Percentiles rank a stretch among this genome's conserved stretches.
Evolutionary conservation across 2,329 filamentous ascomycete species (phyloP).

Genomic region (Taxawa tesnikishii): DNA sequence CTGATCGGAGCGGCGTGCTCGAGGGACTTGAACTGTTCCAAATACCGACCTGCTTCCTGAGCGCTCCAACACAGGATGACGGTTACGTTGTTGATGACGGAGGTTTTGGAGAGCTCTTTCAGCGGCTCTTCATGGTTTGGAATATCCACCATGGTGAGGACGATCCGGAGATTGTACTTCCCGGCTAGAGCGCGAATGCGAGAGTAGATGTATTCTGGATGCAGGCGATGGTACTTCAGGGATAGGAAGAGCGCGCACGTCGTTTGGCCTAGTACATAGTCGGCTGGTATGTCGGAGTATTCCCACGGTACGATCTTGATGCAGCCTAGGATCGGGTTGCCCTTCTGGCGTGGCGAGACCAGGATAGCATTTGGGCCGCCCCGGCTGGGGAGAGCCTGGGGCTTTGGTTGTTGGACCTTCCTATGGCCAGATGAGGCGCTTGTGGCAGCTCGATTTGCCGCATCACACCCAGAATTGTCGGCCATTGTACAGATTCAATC

Average conservation of each 20-base stretch:
- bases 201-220: slow-evolving; percentile 95
- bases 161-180: slow-evolving; percentile 73
- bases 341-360: slow-evolving; percentile 85
- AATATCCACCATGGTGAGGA: slow-evolving; percentile 90
- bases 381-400: slow-evolving; percentile 64
- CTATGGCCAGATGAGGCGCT: slow-evolving; percentile 2
- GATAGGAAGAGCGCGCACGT: slow-evolving; percentile 89
- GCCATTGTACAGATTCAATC: slow-evolving; percentile 21
- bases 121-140: slow-evolving; percentile 83
- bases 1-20: slow-evolving; percentile 73
- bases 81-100: slow-evolving; percentile 83
- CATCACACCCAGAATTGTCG: slow-evolving; percentile 35
- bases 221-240: slow-evolving; percentile 91
- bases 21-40: slow-evolving; percentile 90
- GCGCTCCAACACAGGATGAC: slow-evolving; percentile 90
- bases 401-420: slow-evolving; percentile 74
- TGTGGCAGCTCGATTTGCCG: slow-evolving; percentile 3
- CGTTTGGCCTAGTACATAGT: slow-evolving; percentile 78
- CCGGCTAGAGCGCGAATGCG: slow-evolving; percentile 75
- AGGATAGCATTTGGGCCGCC: slow-evolving; percentile 64
- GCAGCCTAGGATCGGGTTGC: slow-evolving; percentile 79
- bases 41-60: slow-evolving; percentile 82
- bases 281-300: slow-evolving; percentile 90
- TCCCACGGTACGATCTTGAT: slow-evolving; percentile 84
- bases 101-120: slow-evolving; percentile 84